phyloP scores from a whole-genome alignment of 2,329 filamentous ascomycete species.

The Xenoacremonium recifei region DNA sequence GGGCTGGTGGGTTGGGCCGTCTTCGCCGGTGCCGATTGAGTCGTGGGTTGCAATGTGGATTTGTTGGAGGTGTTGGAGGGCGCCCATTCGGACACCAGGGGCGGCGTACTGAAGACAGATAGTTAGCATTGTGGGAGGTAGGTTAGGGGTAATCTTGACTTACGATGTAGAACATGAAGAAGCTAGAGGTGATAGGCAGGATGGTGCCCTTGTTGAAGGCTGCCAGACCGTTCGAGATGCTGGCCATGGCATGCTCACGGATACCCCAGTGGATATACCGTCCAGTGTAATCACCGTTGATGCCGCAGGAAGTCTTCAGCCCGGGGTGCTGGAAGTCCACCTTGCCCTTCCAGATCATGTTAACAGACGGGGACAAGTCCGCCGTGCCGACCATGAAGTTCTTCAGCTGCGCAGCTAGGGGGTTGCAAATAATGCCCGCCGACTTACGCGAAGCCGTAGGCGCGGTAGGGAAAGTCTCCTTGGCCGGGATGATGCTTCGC shows the following conservation, averaged over 20 bases:
- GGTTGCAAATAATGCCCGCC: conserved; percentile 48
- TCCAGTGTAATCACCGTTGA: conserved; percentile 53
- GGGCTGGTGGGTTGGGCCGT: conserved; percentile 63
- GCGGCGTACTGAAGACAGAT: conserved; percentile 43
- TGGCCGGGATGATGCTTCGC: conserved; percentile 46
- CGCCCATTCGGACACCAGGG: conserved; percentile 59
- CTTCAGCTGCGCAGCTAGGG: conserved; percentile 44
- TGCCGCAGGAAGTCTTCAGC: conserved; percentile 41
- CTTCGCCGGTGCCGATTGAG: conserved; percentile 57
- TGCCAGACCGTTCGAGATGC: conserved; percentile 57
- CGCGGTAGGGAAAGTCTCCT: conserved; percentile 41
- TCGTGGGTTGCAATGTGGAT: conserved; percentile 64
- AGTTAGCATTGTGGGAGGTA: conserved; percentile 1
- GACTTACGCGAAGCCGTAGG: conserved; percentile 51
- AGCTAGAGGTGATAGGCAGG: conserved; percentile 56
- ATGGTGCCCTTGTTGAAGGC: conserved; percentile 55
- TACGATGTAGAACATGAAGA: conserved; percentile 61
- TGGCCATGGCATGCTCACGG: conserved; percentile 61
- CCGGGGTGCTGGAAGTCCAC: conserved; percentile 47
- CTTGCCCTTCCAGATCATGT: conserved; percentile 55
- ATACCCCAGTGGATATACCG: conserved; percentile 61
- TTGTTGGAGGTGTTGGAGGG: conserved; percentile 51
- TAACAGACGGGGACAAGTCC: conserved; percentile 51
- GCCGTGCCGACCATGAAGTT: conserved; percentile 54
- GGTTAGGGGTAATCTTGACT: conserved; percentile 1